Evolutionary conservation across 345 rosid genomes (phyloP).

Genomic region (Hypericum perforatum): DNA sequence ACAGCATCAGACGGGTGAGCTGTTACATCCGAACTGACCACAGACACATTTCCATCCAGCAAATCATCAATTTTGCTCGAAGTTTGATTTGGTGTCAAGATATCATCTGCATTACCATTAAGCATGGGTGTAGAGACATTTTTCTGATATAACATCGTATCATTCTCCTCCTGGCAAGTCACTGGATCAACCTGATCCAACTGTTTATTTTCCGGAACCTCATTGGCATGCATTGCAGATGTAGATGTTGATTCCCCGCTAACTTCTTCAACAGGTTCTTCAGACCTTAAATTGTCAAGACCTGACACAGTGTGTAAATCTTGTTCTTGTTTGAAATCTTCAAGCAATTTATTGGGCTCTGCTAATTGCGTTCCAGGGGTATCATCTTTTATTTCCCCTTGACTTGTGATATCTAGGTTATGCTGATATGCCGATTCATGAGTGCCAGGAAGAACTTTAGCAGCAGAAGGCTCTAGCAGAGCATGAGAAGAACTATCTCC

Average conservation of each 20-base stretch:
- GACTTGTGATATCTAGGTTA: constrained; percentile 9
- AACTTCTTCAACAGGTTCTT: constrained; percentile 12
- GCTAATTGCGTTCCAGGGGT: constrained; percentile 12
- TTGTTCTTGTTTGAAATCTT: constrained; percentile 20
- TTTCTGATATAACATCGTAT: constrained; percentile 11
- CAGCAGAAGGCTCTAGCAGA: constrained; percentile 28
- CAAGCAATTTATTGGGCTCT: constrained; percentile 8
- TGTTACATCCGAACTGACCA: constrained; percentile 10
- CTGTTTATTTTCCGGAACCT: constrained; percentile 22
- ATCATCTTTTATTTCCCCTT: constrained; percentile 21
- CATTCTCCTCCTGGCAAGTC: constrained; percentile 16
- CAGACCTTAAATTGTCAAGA: constrained; percentile 13
- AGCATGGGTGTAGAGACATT: constrained; percentile 22
- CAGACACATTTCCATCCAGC: constrained; percentile 9
- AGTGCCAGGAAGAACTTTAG: constrained; percentile 6
- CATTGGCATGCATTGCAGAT: constrained; percentile 12
- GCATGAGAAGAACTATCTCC: constrained; percentile 20
- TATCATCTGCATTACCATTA: not conserved
- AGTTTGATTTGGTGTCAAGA: constrained; percentile 10
- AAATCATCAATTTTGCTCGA: constrained; percentile 9
- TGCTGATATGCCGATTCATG: constrained; percentile 3
- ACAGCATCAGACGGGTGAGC: constrained; percentile 21
- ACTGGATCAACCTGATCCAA: constrained; percentile 23
- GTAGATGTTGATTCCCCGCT: constrained; percentile 17
- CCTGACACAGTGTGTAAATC: constrained; percentile 17